Evolutionary conservation across 2,329 filamentous ascomycete species (phyloP).

Genomic region (Epichloe sibirici): DNA sequence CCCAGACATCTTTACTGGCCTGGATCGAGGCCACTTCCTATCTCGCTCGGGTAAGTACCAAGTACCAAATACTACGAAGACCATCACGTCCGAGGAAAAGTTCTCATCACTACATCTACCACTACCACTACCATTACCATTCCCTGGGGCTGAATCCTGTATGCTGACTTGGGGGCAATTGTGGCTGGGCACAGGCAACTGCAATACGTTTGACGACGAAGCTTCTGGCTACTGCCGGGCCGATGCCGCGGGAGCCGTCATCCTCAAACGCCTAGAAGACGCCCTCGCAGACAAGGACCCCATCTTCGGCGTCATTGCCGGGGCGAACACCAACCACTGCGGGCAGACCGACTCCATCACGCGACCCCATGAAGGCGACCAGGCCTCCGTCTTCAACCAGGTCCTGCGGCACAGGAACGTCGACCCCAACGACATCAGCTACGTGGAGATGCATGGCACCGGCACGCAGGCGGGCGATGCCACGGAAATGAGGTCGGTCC

Average conservation of each 20-base stretch:
- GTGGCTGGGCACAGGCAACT: neutral
- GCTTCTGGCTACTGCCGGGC: constrained; percentile 77
- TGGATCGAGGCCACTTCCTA: neutral
- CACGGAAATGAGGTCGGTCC: constrained; percentile 71
- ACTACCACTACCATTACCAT: too few relatives aligned
- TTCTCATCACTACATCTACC: too few relatives aligned
- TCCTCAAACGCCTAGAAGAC: constrained; percentile 71
- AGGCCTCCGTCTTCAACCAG: constrained; percentile 53
- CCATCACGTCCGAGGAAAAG: too few relatives aligned
- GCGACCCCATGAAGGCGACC: constrained; percentile 66
- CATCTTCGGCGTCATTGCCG: constrained; percentile 64
- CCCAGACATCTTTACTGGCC: constrained; percentile 2
- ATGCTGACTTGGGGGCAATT: too few relatives aligned
- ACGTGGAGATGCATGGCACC: constrained; percentile 87
- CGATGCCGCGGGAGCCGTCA: constrained; percentile 60
- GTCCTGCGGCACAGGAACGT: constrained; percentile 62
- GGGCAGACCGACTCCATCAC: constrained; percentile 74
- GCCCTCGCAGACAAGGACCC: constrained; percentile 65
- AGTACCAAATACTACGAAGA: too few relatives aligned
- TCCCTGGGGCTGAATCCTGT: too few relatives aligned
- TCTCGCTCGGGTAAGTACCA: too few relatives aligned
- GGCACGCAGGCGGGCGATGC: constrained; percentile 82
- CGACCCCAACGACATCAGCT: constrained; percentile 64
- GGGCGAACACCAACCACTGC: constrained; percentile 68
- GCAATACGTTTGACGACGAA: constrained; percentile 5